A percentile compares a stretch with the other conserved stretches of the same genome.
Evolutionary conservation across 768 basidiomycete genomes (phyloP).

Genomic region (Polyporus arcularius): DNA sequence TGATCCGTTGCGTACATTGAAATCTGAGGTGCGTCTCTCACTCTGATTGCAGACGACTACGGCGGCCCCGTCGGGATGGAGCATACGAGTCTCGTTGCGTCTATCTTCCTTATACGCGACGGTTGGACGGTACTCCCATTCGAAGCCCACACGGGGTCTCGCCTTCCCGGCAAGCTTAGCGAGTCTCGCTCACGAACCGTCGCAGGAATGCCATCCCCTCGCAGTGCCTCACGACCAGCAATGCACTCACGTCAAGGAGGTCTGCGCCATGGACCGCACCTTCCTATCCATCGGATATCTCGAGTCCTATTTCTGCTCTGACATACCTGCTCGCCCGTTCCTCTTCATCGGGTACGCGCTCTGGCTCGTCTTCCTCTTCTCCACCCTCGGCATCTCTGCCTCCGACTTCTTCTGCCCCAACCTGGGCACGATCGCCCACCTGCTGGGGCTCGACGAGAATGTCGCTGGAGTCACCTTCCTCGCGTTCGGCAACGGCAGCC

Average conservation of each 20-base stretch:
- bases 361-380: constrained; percentile 93
- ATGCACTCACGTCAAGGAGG: constrained; percentile 60
- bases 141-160: too few species aligned
- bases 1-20: not conserved
- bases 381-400: constrained; percentile 91
- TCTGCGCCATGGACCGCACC: constrained; percentile 62
- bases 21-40: constrained; percentile 2
- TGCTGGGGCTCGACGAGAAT: constrained; percentile 87
- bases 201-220: constrained; percentile 67
- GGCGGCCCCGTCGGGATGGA: not conserved
- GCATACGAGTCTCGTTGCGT: too few species aligned
- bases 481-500: constrained; percentile 96
- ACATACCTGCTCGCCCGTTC: constrained; percentile 53
- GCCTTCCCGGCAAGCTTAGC: too few species aligned
- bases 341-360: constrained; percentile 63
- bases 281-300: constrained; percentile 74
- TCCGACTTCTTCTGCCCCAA: constrained; percentile 99
- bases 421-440: constrained; percentile 82
- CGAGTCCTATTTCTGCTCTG: constrained; percentile 68
- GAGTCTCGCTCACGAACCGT: not conserved
- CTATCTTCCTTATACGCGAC: too few species aligned
- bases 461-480: constrained; percentile 96
- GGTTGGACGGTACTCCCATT: too few species aligned
- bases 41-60: not conserved
- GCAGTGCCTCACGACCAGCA: constrained; percentile 54